A percentile compares a stretch with the other conserved stretches of the same genome.
Conservation (phyloP, 2,329 filamentous ascomycete species). For the Passalora sequoiae region DNA sequence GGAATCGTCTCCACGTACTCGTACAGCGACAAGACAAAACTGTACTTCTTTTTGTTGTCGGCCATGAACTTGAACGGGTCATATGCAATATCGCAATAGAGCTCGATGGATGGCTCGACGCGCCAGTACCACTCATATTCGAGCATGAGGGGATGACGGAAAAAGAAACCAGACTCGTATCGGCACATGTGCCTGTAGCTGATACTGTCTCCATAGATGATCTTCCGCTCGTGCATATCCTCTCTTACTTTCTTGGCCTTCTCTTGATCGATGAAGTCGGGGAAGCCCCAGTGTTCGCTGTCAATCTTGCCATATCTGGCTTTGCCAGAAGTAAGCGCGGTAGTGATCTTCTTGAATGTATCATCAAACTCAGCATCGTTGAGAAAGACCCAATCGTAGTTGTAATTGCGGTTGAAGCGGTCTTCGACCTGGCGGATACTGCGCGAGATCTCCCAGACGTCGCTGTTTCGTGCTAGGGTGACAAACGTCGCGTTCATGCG, state of each 20-base stretch:
- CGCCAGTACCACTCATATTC: constrained; percentile 99
- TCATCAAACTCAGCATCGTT: constrained; percentile 94
- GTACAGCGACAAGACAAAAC: constrained; percentile 89
- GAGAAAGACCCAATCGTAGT: constrained; percentile 99
- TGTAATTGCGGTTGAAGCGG: constrained; percentile 92
- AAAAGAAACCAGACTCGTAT: constrained; percentile 99
- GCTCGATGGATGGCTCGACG: constrained; percentile 92
- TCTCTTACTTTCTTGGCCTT: constrained; percentile 85
- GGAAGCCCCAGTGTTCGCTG: constrained; percentile 94
- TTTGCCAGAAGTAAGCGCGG: constrained; percentile 82
- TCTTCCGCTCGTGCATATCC: constrained; percentile 89
- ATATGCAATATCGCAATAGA: constrained; percentile 92
- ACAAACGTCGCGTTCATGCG: constrained; percentile 98
- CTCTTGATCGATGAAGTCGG: constrained; percentile 90
- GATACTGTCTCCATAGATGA: constrained; percentile 96
- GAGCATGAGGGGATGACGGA: constrained; percentile 85
- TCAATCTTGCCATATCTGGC: constrained; percentile 88
- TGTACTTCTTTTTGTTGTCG: constrained; percentile 96
- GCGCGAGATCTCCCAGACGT: constrained; percentile 93
- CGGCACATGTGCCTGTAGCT: constrained; percentile 99
- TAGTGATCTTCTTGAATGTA: constrained; percentile 87
- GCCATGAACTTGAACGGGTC: constrained; percentile 97
- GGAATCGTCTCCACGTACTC: constrained; percentile 96
- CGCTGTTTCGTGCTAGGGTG: constrained; percentile 84
- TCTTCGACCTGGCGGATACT: constrained; percentile 97